phyloP scores from a whole-genome alignment of 176 grass and related monocot species.

The Miscanthus lutarioriparius region DNA sequence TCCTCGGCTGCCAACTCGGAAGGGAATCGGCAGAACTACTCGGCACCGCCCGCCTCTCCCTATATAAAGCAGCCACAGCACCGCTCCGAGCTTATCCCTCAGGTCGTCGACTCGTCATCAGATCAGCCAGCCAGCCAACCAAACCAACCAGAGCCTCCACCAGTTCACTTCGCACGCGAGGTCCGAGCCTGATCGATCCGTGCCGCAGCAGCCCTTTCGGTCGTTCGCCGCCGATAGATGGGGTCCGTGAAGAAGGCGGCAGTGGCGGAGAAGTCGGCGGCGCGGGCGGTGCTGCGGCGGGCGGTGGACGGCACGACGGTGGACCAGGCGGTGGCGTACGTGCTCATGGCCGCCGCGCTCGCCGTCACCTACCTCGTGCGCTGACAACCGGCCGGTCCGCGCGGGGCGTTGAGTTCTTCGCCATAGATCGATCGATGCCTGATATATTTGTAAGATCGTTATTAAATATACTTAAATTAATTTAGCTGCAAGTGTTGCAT shows the following conservation, averaged over 20 bases:
- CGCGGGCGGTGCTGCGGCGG: not conserved
- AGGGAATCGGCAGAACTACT: not conserved
- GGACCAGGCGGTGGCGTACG: constrained; percentile 45
- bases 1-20: too few species aligned
- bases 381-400: not conserved
- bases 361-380: constrained; percentile 49
- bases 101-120: not conserved
- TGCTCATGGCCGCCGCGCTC: constrained; percentile 48
- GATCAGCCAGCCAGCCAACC: not conserved
- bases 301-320: constrained; percentile 1
- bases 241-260: not conserved
- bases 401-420: too few species aligned
- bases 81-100: not conserved
- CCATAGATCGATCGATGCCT: too few species aligned
- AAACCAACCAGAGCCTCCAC: not conserved
- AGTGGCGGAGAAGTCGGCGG: not conserved
- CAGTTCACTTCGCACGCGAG: not conserved
- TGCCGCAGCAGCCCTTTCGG: not conserved
- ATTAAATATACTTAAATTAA: too few species aligned
- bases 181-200: not conserved
- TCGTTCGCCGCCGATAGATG: not conserved
- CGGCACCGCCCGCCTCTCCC: not conserved
- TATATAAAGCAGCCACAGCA: not conserved
- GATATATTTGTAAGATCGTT: too few species aligned
- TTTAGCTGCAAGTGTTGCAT: too few species aligned